Percentiles rank a stretch among this genome's conserved stretches.
Evolutionary conservation across 2,329 filamentous ascomycete genomes (phyloP).

Genomic region (Sclerotinia sclerotiorum): DNA sequence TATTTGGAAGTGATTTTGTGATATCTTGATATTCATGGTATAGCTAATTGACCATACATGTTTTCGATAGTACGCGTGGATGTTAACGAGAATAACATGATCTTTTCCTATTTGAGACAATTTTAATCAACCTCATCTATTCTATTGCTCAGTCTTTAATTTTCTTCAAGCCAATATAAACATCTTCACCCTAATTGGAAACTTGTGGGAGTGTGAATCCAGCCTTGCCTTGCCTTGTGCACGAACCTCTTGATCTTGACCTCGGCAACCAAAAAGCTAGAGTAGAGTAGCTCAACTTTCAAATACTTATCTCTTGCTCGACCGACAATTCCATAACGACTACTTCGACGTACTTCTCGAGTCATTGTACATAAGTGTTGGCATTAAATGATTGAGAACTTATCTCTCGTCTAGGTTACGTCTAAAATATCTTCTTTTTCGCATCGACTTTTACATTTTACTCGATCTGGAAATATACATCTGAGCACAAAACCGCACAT

Average conservation of each 20-base stretch:
- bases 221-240: neutral
- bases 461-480: neutral
- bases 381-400: neutral
- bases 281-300: too few relatives aligned
- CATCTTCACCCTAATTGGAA: neutral
- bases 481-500: neutral
- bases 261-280: constrained; percentile 12
- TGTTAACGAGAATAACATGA: neutral
- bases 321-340: neutral
- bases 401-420: neutral
- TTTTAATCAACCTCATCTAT: neutral
- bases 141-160: neutral
- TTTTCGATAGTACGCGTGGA: neutral
- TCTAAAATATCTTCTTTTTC: neutral
- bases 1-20: neutral
- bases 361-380: neutral
- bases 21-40: neutral
- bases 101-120: neutral
- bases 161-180: neutral
- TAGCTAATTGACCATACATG: neutral
- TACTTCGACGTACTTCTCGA: neutral
- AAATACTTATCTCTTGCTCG: too few relatives aligned
- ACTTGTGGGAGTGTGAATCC: neutral
- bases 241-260: constrained; percentile 4
- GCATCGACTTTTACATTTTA: neutral